A percentile compares a stretch with the other conserved stretches of the same genome.
phyloP scores from a whole-genome alignment of 2,329 filamentous ascomycete genomes.

The Diaporthe sp. region DNA sequence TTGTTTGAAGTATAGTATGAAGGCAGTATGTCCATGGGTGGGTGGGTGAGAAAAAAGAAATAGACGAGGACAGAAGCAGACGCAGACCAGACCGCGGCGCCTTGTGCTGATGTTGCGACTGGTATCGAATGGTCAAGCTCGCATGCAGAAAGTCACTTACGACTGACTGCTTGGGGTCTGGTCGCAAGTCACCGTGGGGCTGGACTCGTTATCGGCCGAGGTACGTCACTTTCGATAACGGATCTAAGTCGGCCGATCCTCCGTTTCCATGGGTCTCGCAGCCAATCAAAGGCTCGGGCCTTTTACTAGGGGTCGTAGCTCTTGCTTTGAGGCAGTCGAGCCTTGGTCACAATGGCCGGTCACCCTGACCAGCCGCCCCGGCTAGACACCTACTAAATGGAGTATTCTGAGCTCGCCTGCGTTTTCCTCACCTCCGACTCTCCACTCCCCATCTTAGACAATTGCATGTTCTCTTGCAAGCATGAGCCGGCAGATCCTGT shows the following conservation, averaged over 20 bases:
- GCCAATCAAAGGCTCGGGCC: slow-evolving; percentile 12
- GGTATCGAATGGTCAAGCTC: slow-evolving; percentile 9
- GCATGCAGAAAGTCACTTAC: slow-evolving; percentile 27
- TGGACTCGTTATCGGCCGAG: slow-evolving; percentile 23
- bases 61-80: neutral
- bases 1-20: slow-evolving; percentile 25
- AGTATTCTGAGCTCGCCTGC: slow-evolving; percentile 33
- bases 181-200: slow-evolving; percentile 28
- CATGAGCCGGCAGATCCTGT: slow-evolving; percentile 32
- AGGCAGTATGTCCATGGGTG: slow-evolving; percentile 37
- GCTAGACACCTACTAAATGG: slow-evolving; percentile 3
- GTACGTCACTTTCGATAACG: slow-evolving; percentile 32
- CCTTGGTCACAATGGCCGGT: slow-evolving; percentile 26
- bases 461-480: slow-evolving; percentile 18
- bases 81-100: slow-evolving; percentile 3
- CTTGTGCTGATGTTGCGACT: slow-evolving; percentile 13
- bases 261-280: slow-evolving; percentile 14
- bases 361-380: slow-evolving; percentile 20
- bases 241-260: slow-evolving; percentile 32
- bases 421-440: slow-evolving; percentile 27
- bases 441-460: slow-evolving; percentile 3
- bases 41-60: slow-evolving; percentile 1
- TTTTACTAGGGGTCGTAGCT: slow-evolving; percentile 7
- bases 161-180: slow-evolving; percentile 23
- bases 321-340: slow-evolving; percentile 4